Evolutionary conservation across 805 yeast species (phyloP), one percentile per base, ranked within the genome.

Genomic region (Hanseniaspora valbyensis): DNA sequence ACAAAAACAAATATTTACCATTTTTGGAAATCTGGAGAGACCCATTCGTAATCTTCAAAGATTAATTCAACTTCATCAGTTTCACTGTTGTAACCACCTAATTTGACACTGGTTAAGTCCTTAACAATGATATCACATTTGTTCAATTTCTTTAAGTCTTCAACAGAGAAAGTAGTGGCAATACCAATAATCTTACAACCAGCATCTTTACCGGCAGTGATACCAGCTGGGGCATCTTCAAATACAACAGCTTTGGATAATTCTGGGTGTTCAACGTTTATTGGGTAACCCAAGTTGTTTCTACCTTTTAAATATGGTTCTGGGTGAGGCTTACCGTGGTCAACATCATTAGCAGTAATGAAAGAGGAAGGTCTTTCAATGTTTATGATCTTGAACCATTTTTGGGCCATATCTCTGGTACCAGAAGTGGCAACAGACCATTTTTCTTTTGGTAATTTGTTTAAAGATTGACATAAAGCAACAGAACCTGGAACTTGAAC

Each of bases 371-470:
- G 95, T 64, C 72, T 70, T 51, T 72, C 71, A 48, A 72, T 68
- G 44, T 75, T 73, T 61, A 83, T 71, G 64, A 83, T 75, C 57
- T 73, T 70, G 64, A 86, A 78, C 92, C 95, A 86, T 58, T 80
- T 77, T 59, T 78, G 70, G 51, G 94, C 95, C 71, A 86, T 73
- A 33, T 77, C 80, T 56, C 74, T 71, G 52, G 89, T 81, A 58
- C 95, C 95, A 45, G 87, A 78, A 26, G 95, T 86, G 56, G 87
- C 95, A 61, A 86, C 82, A 52, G 89, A 90, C 87, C 95, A 86
- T 67, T 78, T 78, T 61, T 69, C 71, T 61, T 66, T 65, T 53
- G 81, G 80, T 50, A 67, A 65, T 26, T 68, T 61, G 62, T 75
- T 75, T 57, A 81, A 69, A 14, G 67, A 66, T 58, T 71, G 69